Conservation (phyloP, 2,329 filamentous ascomycete genomes). For the Blastomyces gilchristii region DNA sequence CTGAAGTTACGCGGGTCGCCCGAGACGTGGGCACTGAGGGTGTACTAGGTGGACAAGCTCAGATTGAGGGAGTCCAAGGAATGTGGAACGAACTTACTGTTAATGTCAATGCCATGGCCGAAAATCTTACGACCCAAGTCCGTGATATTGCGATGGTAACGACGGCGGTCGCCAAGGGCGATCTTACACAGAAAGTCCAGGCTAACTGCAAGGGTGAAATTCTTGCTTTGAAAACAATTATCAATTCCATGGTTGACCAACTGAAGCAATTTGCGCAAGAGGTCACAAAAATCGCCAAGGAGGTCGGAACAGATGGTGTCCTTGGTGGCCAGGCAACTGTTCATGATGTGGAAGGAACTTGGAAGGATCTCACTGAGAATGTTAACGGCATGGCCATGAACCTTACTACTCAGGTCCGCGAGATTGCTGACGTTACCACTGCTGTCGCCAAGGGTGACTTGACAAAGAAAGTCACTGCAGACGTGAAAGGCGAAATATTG, state of each 20-base stretch:
- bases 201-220: slow-evolving; percentile 88
- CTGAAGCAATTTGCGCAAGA: slow-evolving; percentile 93
- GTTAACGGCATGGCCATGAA: slow-evolving; percentile 99
- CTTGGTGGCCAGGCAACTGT: slow-evolving; percentile 91
- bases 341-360: slow-evolving; percentile 92
- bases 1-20: slow-evolving; percentile 72
- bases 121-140: slow-evolving; percentile 78
- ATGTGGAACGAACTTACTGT: slow-evolving; percentile 84
- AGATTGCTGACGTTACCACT: slow-evolving; percentile 93
- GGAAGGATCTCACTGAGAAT: slow-evolving; percentile 88
- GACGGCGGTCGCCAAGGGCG: slow-evolving; percentile 64
- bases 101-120: slow-evolving; percentile 81
- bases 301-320: slow-evolving; percentile 91
- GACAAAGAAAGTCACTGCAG: slow-evolving; percentile 90
- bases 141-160: slow-evolving; percentile 82
- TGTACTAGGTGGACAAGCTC: slow-evolving; percentile 70
- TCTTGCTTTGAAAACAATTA: slow-evolving; percentile 89
- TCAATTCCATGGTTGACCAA: slow-evolving; percentile 99
- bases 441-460: slow-evolving; percentile 90
- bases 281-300: slow-evolving; percentile 89
- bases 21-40: slow-evolving; percentile 77
- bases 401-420: slow-evolving; percentile 90
- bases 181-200: slow-evolving; percentile 93
- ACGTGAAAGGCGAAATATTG: slow-evolving; percentile 86
- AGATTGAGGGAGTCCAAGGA: slow-evolving; percentile 73